phyloP scores from a whole-genome alignment of 2,329 filamentous ascomycete genomes.

The Aspergillus novofumigatus region DNA sequence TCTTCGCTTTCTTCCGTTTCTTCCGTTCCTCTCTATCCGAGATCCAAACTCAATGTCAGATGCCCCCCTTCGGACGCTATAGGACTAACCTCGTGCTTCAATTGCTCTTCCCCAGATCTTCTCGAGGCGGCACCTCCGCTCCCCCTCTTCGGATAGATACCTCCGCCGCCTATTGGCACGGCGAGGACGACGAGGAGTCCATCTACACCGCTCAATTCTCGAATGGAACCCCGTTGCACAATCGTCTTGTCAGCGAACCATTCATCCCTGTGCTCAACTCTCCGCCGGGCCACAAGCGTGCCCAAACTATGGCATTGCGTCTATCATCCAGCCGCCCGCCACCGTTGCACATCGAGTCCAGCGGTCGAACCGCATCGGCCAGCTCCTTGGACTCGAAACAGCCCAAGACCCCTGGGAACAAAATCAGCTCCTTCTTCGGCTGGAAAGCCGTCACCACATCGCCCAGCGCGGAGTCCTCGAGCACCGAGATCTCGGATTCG shows the following conservation, averaged over 20 bases:
- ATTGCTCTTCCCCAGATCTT: constrained; percentile 32
- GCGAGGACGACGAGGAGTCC: constrained; percentile 26
- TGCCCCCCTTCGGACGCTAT: constrained; percentile 12
- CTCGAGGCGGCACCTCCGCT: constrained; percentile 34
- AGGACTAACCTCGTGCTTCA: constrained; percentile 24
- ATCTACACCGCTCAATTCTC: constrained; percentile 25
- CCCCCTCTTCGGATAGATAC: constrained; percentile 32
- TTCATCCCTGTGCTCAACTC: constrained; percentile 63
- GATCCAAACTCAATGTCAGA: constrained; percentile 2
- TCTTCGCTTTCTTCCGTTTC: constrained; percentile 2
- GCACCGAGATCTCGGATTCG: constrained; percentile 59
- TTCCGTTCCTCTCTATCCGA: constrained; percentile 1
- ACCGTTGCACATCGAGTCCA: constrained; percentile 43
- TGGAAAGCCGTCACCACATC: constrained; percentile 56
- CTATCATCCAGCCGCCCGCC: constrained; percentile 37
- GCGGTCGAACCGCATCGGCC: constrained; percentile 32
- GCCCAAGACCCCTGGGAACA: constrained; percentile 52
- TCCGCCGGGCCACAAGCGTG: constrained; percentile 51
- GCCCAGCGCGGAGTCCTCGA: constrained; percentile 55
- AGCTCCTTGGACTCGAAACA: constrained; percentile 31
- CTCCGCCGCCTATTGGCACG: constrained; percentile 20
- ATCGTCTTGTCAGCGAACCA: constrained; percentile 42
- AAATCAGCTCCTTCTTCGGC: constrained; percentile 63
- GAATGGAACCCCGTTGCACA: constrained; percentile 37
- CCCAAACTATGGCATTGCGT: constrained; percentile 44